Conservation (phyloP, 768 basidiomycete species). For the Lactarius deliciosus region DNA sequence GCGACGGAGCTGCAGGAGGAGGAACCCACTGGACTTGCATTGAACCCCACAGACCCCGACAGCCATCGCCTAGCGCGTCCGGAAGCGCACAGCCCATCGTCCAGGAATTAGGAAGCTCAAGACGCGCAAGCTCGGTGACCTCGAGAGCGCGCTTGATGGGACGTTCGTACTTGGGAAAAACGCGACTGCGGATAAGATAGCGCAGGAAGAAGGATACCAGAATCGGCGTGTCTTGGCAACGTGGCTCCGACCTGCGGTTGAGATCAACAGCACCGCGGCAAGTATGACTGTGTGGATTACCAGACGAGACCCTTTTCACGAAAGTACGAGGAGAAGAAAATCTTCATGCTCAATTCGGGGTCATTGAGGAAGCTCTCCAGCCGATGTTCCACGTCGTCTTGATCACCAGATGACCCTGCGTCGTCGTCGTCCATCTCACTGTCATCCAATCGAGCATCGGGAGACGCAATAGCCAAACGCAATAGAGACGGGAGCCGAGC, state of each 20-base stretch:
- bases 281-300: conserved; percentile 36
- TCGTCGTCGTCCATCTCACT: conserved; percentile 38
- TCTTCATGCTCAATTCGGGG: conserved; percentile 54
- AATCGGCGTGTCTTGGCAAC: conserved; percentile 51
- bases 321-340: conserved; percentile 73
- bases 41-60: conserved; percentile 49
- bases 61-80: conserved; percentile 51
- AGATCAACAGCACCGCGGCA: conserved; percentile 27
- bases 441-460: conserved; percentile 26
- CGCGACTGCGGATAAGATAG: conserved; percentile 56
- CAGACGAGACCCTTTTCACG: conserved; percentile 67
- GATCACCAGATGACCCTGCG: conserved; percentile 27
- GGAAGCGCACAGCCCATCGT: conserved; percentile 48
- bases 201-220: conserved; percentile 59
- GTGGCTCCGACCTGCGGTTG: conserved; percentile 44
- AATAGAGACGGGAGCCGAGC: too few relatives aligned
- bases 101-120: conserved; percentile 53
- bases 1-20: conserved; percentile 13
- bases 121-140: conserved; percentile 43
- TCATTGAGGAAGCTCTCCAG: conserved; percentile 57
- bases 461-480: too few relatives aligned
- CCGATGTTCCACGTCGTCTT: conserved; percentile 31
- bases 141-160: conserved; percentile 48
- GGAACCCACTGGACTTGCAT: conserved; percentile 23
- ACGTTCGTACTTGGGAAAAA: conserved; percentile 48